A percentile compares a stretch with the other conserved stretches of the same genome.
Evolutionary conservation across 2,329 filamentous ascomycete species (phyloP).

Genomic region (Colletotrichum sp.): DNA sequence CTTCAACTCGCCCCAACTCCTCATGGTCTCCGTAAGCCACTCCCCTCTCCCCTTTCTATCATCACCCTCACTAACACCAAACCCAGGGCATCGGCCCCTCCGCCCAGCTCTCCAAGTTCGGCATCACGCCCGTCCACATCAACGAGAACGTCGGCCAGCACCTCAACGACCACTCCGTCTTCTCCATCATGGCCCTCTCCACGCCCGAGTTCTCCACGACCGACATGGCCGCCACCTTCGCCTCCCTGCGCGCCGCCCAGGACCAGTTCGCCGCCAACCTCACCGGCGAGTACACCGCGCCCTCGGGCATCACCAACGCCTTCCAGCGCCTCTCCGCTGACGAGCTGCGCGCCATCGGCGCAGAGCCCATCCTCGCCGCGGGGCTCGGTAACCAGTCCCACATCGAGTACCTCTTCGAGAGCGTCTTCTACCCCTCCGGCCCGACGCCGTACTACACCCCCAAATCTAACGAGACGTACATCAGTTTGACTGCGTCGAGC

Average conservation of each 20-base stretch:
- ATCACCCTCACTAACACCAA: neutral
- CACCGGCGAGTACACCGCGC: constrained; percentile 26
- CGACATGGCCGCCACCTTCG: constrained; percentile 24
- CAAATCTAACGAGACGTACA: constrained; percentile 27
- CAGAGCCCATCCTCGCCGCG: constrained; percentile 21
- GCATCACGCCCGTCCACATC: constrained; percentile 25
- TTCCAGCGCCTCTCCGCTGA: constrained; percentile 26
- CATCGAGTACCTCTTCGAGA: constrained; percentile 31
- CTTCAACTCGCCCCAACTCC: constrained; percentile 21
- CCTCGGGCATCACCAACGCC: constrained; percentile 28
- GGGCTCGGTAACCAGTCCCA: constrained; percentile 29
- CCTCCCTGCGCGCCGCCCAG: constrained; percentile 23
- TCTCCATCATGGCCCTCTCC: constrained; percentile 30
- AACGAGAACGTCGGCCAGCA: constrained; percentile 30
- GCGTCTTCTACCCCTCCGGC: constrained; percentile 30
- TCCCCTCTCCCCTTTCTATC: neutral
- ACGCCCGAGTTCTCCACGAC: constrained; percentile 27
- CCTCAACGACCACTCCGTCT: constrained; percentile 31
- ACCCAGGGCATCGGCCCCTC: constrained; percentile 25
- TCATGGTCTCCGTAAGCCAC: constrained; percentile 21
- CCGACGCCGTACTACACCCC: constrained; percentile 31
- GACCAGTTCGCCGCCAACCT: constrained; percentile 26
- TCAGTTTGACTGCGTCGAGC: constrained; percentile 27
- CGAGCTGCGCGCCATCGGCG: constrained; percentile 24
- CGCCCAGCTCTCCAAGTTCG: constrained; percentile 23